Base-by-base conservation (phyloP, 371 early-diverging fungal species). In the Zychaea mexicana region DNA sequence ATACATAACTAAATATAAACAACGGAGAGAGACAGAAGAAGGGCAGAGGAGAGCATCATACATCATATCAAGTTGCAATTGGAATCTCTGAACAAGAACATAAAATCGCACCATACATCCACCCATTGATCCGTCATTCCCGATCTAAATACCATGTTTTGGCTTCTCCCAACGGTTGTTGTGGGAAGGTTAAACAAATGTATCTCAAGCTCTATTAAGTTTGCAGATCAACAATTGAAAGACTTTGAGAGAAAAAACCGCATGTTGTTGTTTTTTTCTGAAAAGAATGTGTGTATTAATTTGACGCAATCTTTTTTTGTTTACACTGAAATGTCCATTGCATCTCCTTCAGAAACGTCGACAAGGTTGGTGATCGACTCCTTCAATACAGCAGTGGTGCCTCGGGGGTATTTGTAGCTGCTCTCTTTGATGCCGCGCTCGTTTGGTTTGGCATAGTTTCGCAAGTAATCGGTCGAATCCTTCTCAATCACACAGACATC, bases 401-500 rank as follows among this genome's bases (percentile, higher is more conserved):
- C 78, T 69, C 77, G 66, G 3, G 76, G 71, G 46, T 71, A 82
- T 61, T 45, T 69, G 82, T 97, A 98, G 72, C 88, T 87, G 72
- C 88, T 88, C 75, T 94, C 92, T 82, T 95, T 96, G 56, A 74
- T 71, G 3, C 83, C 93, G 66, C 96, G 92, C 78, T 93, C 93
- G 74, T 96, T 97, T 26, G 98, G 98, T 68, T 73, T 86, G 56
- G 73, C 79, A 73, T 95, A 93, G 78, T 94, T 94, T 55, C 96
- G 87, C 55, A 95, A 85, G 57, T 91, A 89, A 57, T 97, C 96
- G 19, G 91, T 88, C 39, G 85, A 84, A 53, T 84, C 79, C 72
- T 91, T 91, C 65, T 89, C 94, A 73, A 98, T 94, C 17, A 98
- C 95, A 62, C 87, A 88, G 7, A 98, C 91, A 85, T 99, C 99